Evolutionary conservation across 352 stramenopile species (phyloP).

Genomic region (Phytopythium aichiense): DNA sequence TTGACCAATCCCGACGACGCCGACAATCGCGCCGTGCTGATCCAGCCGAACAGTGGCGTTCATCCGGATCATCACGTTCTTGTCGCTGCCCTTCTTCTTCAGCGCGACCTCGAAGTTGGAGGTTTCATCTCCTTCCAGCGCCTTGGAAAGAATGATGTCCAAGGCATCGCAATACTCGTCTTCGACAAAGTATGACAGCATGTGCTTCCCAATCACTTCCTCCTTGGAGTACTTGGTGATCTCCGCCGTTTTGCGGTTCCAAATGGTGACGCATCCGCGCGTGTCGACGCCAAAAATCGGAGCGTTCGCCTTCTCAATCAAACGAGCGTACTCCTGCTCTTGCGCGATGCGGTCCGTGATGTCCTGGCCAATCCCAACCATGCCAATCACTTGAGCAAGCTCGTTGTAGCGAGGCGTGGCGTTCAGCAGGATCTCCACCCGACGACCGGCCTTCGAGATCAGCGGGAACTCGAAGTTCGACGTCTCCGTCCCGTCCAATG

Average conservation of each 20-base stretch:
- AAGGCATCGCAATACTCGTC: constrained; percentile 50
- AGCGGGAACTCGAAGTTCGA: constrained; percentile 87
- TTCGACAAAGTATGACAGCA: constrained; percentile 57
- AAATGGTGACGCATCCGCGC: constrained; percentile 41
- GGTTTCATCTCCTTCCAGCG: constrained; percentile 56
- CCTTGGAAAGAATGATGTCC: constrained; percentile 48
- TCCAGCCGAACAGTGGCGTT: constrained; percentile 68
- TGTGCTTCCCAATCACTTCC: constrained; percentile 37
- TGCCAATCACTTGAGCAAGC: constrained; percentile 72
- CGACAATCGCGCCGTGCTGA: constrained; percentile 71
- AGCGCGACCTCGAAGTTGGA: constrained; percentile 84
- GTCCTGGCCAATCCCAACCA: constrained; percentile 87
- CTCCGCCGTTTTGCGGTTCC: constrained; percentile 47
- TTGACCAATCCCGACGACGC: constrained; percentile 85
- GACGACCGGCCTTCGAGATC: constrained; percentile 73
- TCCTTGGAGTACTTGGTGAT: constrained; percentile 44
- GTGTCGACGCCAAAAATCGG: constrained; percentile 65
- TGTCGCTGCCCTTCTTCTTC: constrained; percentile 63
- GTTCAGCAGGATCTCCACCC: constrained; percentile 85
- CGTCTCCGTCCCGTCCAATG: constrained; percentile 52
- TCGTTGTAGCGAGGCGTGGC: constrained; percentile 84
- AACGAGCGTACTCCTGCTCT: constrained; percentile 47
- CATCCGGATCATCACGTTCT: constrained; percentile 61
- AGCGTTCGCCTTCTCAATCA: constrained; percentile 67
- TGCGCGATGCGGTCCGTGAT: constrained; percentile 75